Conservation (phyloP, 2,329 filamentous ascomycete species). For the Xylariaceae sp. region DNA sequence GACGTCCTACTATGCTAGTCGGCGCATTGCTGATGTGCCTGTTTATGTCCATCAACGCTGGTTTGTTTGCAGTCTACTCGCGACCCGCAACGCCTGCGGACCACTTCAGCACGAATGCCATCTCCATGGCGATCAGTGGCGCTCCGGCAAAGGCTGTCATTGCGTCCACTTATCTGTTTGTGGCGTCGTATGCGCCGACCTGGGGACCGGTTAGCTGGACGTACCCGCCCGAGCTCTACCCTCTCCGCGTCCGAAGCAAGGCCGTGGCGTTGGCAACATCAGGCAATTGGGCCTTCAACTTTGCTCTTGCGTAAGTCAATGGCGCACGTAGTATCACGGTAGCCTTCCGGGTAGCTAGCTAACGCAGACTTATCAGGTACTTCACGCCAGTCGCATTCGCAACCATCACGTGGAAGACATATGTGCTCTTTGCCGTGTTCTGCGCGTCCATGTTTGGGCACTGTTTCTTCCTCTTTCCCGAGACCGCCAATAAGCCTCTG, state of each 20-base stretch:
- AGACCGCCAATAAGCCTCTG: conserved; percentile 50
- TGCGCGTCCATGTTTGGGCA: conserved; percentile 46
- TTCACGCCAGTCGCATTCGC: conserved; percentile 43
- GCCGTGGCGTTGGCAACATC: conserved; percentile 49
- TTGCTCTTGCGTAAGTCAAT: conserved; percentile 37
- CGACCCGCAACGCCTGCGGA: conserved; percentile 28
- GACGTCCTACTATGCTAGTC: conserved; percentile 60
- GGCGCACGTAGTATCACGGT: background rate
- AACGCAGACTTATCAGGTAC: conserved; percentile 25
- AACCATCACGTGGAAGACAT: conserved; percentile 47
- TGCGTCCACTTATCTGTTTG: conserved; percentile 61
- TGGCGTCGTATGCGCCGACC: conserved; percentile 46
- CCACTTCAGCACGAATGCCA: conserved; percentile 37
- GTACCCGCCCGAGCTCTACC: conserved; percentile 45
- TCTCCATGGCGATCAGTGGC: conserved; percentile 46
- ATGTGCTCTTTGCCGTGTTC: conserved; percentile 49
- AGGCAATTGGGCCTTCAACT: conserved; percentile 47
- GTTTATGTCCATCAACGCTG: conserved; percentile 44
- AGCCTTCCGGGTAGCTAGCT: background rate
- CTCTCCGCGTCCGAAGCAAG: conserved; percentile 45
- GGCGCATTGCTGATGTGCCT: conserved; percentile 59
- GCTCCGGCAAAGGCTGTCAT: conserved; percentile 53
- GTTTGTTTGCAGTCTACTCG: conserved; percentile 41
- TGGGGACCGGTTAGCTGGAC: conserved; percentile 43
- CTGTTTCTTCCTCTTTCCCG: conserved; percentile 51